Conservation (phyloP, 2,329 filamentous ascomycete species). For the Colletotrichum chlorophyti region DNA sequence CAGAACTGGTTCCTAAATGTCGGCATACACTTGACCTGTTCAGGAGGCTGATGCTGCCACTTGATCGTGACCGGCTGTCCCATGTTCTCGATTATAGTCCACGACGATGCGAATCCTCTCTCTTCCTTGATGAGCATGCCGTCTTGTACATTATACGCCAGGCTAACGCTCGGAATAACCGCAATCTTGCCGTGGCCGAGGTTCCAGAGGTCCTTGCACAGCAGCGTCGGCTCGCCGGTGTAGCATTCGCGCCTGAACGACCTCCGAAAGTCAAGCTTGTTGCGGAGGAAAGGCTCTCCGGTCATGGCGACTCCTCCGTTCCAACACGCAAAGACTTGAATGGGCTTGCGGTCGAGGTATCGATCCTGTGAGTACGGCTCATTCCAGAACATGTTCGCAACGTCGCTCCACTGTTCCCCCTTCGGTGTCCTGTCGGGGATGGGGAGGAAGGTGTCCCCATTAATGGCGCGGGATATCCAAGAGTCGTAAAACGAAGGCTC, state of each 20-base stretch:
- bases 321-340: slow-evolving; percentile 69
- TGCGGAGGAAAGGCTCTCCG: slow-evolving; percentile 51
- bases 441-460: slow-evolving; percentile 61
- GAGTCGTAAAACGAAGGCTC: slow-evolving; percentile 62
- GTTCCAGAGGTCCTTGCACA: slow-evolving; percentile 64
- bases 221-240: slow-evolving; percentile 61
- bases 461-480: slow-evolving; percentile 58
- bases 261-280: slow-evolving; percentile 50
- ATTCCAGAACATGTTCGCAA: slow-evolving; percentile 61
- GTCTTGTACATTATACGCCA: slow-evolving; percentile 58
- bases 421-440: slow-evolving; percentile 47
- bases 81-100: slow-evolving; percentile 26
- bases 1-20: slow-evolving; percentile 49
- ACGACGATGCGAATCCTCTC: slow-evolving; percentile 52
- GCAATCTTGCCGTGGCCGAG: slow-evolving; percentile 58
- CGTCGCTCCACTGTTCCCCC: slow-evolving; percentile 52
- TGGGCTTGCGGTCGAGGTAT: slow-evolving; percentile 47
- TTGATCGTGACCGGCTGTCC: slow-evolving; percentile 41
- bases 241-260: slow-evolving; percentile 51
- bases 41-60: slow-evolving; percentile 52
- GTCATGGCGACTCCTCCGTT: slow-evolving; percentile 60
- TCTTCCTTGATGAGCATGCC: slow-evolving; percentile 52
- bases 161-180: slow-evolving; percentile 60
- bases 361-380: slow-evolving; percentile 43
- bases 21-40: slow-evolving; percentile 56